Evolutionary conservation across 495 filamentous ascomycete species (phyloP).

Genomic region (Penicillium silybi): DNA sequence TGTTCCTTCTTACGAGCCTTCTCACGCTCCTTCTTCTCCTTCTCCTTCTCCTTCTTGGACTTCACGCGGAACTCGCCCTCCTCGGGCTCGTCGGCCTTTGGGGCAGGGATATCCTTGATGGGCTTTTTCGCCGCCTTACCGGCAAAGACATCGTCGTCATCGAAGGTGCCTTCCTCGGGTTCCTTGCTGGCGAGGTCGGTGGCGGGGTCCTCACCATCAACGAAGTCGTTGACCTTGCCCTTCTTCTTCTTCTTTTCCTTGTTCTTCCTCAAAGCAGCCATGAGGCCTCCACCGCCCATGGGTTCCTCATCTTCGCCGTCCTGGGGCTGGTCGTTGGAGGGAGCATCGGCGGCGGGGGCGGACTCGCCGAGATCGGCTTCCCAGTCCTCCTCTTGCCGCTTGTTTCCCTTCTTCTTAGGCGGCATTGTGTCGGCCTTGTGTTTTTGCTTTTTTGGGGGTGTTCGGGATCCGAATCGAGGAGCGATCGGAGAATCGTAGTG

Average conservation of each 20-base stretch:
- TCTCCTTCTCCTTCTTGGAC: slow-evolving; percentile 96
- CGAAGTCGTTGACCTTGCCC: slow-evolving; percentile 70
- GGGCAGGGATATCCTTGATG: slow-evolving; percentile 42
- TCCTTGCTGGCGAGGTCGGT: slow-evolving; percentile 61
- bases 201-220: slow-evolving; percentile 64
- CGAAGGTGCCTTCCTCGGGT: slow-evolving; percentile 78
- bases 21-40: slow-evolving; percentile 88
- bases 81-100: slow-evolving; percentile 49
- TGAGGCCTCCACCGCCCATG: slow-evolving; percentile 64
- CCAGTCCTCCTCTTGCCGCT: slow-evolving; percentile 89
- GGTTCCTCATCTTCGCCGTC: slow-evolving; percentile 37
- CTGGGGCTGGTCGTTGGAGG: slow-evolving; percentile 43
- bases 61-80: slow-evolving; percentile 66
- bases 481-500: slow-evolving; percentile 16
- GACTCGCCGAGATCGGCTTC: slow-evolving; percentile 89
- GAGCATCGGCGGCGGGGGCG: slow-evolving; percentile 48
- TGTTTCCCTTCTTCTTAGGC: slow-evolving; percentile 91
- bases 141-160: slow-evolving; percentile 77
- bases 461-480: slow-evolving; percentile 13
- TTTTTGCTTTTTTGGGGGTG: slow-evolving; percentile 4
- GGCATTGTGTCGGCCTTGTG: slow-evolving; percentile 53
- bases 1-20: slow-evolving; percentile 93
- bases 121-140: slow-evolving; percentile 59
- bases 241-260: slow-evolving; percentile 92
- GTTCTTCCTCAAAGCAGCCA: slow-evolving; percentile 85